Conservation (phyloP, 2,329 filamentous ascomycete genomes). For the Aplosporella prunicola region DNA sequence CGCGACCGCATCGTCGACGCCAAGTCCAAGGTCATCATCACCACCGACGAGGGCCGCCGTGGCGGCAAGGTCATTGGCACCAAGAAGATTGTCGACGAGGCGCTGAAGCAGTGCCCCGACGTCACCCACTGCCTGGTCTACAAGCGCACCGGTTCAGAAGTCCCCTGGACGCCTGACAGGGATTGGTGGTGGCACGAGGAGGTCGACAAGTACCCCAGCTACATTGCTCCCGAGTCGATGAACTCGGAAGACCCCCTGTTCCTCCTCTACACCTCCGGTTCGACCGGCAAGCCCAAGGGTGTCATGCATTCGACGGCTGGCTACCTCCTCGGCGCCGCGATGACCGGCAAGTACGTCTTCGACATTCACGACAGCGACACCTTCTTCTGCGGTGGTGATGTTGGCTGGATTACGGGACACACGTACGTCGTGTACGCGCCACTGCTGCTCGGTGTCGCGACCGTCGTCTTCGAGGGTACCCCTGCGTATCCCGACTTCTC, state of each 20-base stretch:
- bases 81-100: slow-evolving; percentile 98
- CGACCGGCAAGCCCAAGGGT: slow-evolving; percentile 97
- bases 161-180: slow-evolving; percentile 80
- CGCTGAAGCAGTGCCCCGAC: slow-evolving; percentile 88
- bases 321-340: slow-evolving; percentile 86
- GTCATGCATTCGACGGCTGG: slow-evolving; percentile 96
- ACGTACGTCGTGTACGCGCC: slow-evolving; percentile 98
- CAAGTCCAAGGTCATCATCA: slow-evolving; percentile 87
- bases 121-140: slow-evolving; percentile 81
- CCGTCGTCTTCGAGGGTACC: slow-evolving; percentile 95
- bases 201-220: slow-evolving; percentile 89
- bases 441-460: slow-evolving; percentile 82
- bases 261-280: slow-evolving; percentile 95
- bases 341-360: slow-evolving; percentile 96
- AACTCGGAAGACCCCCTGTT: slow-evolving; percentile 94
- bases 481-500: slow-evolving; percentile 97
- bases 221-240: slow-evolving; percentile 81
- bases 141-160: slow-evolving; percentile 87
- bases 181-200: slow-evolving; percentile 99
- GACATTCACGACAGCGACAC: slow-evolving; percentile 90
- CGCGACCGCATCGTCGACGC: slow-evolving; percentile 91
- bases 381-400: slow-evolving; percentile 97
- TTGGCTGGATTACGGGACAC: slow-evolving; percentile 98
- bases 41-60: slow-evolving; percentile 93
- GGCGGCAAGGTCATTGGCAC: slow-evolving; percentile 95